A percentile compares a stretch with the other conserved stretches of the same genome.
Conservation (phyloP, 2,329 filamentous ascomycete species). For the Alternaria arbusti region DNA sequence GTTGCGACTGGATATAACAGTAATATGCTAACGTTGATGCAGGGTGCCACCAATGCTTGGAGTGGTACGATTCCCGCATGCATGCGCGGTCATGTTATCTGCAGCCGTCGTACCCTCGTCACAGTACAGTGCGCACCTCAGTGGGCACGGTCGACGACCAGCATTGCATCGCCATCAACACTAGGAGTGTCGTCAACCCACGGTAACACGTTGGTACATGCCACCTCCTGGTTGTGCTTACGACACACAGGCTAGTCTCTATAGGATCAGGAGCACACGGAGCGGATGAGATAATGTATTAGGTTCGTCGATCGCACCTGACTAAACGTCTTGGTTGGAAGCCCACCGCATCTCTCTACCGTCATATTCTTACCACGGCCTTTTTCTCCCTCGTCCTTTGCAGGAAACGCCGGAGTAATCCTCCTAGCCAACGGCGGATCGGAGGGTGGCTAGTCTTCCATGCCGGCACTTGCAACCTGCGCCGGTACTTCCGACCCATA, state of each 20-base stretch:
- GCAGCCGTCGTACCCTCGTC: not conserved
- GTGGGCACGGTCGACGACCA: not conserved
- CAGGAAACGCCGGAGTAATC: not conserved
- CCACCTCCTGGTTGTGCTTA: not conserved
- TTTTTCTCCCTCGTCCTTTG: not conserved
- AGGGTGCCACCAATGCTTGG: not conserved
- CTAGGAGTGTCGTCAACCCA: not conserved
- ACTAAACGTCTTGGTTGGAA: not conserved
- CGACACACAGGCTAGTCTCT: not conserved
- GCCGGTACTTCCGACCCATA: slow-evolving; percentile 1
- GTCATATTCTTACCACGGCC: not conserved
- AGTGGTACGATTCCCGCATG: not conserved
- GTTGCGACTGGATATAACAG: not conserved
- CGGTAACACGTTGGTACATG: not conserved
- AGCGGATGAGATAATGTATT: slow-evolving; percentile 6
- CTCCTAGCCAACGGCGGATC: not conserved
- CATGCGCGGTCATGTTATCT: not conserved
- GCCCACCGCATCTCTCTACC: not conserved
- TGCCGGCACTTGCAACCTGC: slow-evolving; percentile 9
- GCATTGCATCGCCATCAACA: not conserved
- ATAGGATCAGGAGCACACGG: not conserved
- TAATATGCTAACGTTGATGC: not conserved
- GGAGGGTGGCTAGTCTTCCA: not conserved
- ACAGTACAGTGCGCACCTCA: not conserved
- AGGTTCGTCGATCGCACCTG: slow-evolving; percentile 1